Evolutionary conservation across 805 yeast genomes (phyloP), one percentile per base, ranked within the genome.

Genomic region (Lipomyces lipofer): DNA sequence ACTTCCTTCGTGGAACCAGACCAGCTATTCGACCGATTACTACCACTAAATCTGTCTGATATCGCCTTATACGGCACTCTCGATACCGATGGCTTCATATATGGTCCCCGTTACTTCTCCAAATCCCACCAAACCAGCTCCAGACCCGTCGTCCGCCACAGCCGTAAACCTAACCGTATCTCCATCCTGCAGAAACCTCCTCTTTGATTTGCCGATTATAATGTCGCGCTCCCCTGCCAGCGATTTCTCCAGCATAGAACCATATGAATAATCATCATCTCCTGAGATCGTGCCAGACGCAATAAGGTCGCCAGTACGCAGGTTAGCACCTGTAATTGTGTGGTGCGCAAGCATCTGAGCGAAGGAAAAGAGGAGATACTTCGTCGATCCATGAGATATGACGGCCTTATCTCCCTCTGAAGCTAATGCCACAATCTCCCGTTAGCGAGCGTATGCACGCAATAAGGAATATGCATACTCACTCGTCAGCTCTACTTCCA

Each of bases 201-300:
- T 22, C 15, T 22, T 21, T 7, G 19, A 19, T n/a, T 9, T 21
- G 6, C 54, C 54, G 15, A 50, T 47, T 3, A 13, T 30, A 7
- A 39, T 13, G 15, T 29, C 24, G 13, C 32, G 17, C n/a, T 46
- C 58, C 9, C 66, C 66, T 8, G 53, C 62, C 10, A 44, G 47
- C 1, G 65, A 43, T 21, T 54, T 43, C 45, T 64, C 67, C 33
- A 64, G 47, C 7, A 64, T 49, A 8, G 66, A 64, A 5, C 67
- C 67, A 15, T 51, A 55, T 1, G 62, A 46, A 3, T 30, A 33
- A 12, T 27, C 19, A 9, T 47, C 53, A 4, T 46, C 47, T 4
- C 64, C 63, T 6, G 67, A 64, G 21, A 64, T 60, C 3, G 67
- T 64, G 10, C 67, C 67, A 13, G 67, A 64, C 10, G 62, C 67